Percentiles rank a stretch among this genome's conserved stretches.
Evolutionary conservation across 257 asterid genomes (phyloP).

Genomic region (Solanum neorickii): DNA sequence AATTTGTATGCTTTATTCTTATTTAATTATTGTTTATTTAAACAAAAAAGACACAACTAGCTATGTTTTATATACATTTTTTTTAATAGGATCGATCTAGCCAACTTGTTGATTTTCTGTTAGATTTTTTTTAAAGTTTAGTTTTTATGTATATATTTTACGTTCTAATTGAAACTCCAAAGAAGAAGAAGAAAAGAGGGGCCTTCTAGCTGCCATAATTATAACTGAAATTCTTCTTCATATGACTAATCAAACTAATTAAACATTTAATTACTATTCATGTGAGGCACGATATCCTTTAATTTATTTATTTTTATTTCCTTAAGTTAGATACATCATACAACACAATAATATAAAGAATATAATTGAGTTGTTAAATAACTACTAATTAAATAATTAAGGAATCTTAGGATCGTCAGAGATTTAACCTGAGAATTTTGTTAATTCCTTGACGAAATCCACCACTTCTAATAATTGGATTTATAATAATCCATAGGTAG

Average conservation of each 20-base stretch:
- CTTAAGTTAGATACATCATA: not conserved
- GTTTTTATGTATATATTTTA: not conserved
- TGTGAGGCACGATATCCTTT: not conserved
- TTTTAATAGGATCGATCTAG: not conserved
- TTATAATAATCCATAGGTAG: not conserved
- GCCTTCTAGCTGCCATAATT: not conserved
- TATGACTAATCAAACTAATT: not conserved
- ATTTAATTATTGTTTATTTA: not conserved
- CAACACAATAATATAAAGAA: not conserved
- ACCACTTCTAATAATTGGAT: not conserved
- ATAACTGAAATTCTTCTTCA: constrained; percentile 7
- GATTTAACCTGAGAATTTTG: not conserved
- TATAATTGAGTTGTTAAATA: not conserved
- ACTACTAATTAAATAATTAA: not conserved
- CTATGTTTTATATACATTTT: not conserved
- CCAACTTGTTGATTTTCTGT: not conserved
- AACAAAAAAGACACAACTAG: not conserved
- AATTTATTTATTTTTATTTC: not conserved
- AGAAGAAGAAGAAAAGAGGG: not conserved
- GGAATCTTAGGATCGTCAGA: not conserved
- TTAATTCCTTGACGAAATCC: not conserved
- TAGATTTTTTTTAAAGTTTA: not conserved
- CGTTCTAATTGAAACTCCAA: not conserved
- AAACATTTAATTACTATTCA: not conserved
- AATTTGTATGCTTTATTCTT: not conserved